Conservation (phyloP, 2,329 filamentous ascomycete genomes). For the Achaetomium macrosporum region DNA sequence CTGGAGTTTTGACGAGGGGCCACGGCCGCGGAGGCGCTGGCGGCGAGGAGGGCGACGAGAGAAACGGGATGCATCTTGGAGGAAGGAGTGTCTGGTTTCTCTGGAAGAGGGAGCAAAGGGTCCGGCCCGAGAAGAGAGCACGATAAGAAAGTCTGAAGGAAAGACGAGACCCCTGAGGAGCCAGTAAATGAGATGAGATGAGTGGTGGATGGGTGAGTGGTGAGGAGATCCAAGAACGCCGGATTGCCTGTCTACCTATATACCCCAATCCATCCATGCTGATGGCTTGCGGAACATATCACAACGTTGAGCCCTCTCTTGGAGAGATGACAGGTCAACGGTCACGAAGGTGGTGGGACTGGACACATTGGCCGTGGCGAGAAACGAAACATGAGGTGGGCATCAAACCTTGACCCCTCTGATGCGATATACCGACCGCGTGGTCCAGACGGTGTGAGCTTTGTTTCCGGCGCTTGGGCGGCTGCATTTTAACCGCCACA, state of each 20-base stretch:
- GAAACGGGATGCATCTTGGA: slow-evolving; percentile 9
- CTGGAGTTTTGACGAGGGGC: slow-evolving; percentile 1
- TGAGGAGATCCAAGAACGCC: background rate
- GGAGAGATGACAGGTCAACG: slow-evolving; percentile 4
- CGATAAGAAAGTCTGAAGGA: background rate
- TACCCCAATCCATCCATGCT: background rate
- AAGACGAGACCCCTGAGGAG: background rate
- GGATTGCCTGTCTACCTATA: too few species aligned
- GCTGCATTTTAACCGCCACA: slow-evolving; percentile 6
- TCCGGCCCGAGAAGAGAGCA: slow-evolving; percentile 3
- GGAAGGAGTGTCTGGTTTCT: slow-evolving; percentile 1
- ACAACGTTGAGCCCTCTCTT: background rate
- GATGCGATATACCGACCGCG: background rate
- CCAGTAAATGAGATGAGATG: background rate
- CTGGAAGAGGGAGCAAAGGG: slow-evolving; percentile 1
- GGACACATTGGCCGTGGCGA: slow-evolving; percentile 2
- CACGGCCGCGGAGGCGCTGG: slow-evolving; percentile 8
- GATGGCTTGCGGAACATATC: background rate
- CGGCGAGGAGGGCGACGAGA: slow-evolving; percentile 9
- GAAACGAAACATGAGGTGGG: slow-evolving; percentile 8
- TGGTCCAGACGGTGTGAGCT: background rate
- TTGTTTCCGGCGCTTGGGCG: background rate
- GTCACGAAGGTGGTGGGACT: background rate
- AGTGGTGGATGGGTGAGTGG: background rate
- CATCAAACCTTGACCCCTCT: background rate